Base-by-base conservation (phyloP, 2,329 filamentous ascomycete genomes). In the Hirsutella rhossiliensis region DNA sequence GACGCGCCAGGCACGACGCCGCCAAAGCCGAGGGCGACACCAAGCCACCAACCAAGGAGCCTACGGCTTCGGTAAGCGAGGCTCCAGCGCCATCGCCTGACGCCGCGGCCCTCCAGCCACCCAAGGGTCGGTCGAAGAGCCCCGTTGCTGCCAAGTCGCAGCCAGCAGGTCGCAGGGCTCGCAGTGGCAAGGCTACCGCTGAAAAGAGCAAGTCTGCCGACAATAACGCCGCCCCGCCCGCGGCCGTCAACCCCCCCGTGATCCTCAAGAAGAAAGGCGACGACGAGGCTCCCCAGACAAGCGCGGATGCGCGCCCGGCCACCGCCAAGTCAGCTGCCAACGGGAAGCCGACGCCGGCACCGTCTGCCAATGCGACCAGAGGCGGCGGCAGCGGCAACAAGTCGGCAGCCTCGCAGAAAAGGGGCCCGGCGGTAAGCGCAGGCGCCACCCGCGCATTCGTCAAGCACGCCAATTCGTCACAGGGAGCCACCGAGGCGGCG, bases 391-490 rank as follows among this genome's bases (percentile, higher is more conserved):
- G 48, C 46, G 48, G 48, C 18, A 49, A 43, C 45, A 63, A 63
- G 46, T 41, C 48, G 3, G 42, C 48, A 8, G 46, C 46, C n/a
- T 40, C 54, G 5, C 59, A 64, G 47, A 65, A 64, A 53, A 66
- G 64, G 45, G 7, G 52, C 3, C 18, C 58, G 4, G 34, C 45
- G 4, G 54, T 62, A 11, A 56, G 56, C 8, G 44, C 57, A 27
- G 72, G 74, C 11, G 73, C 73, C 8, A 77, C 75, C 15, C 82
- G 84, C 41, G 84, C 80, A 18, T 89, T 89, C 56, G 68, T 89
- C 48, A 89, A 89, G 61, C 83, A 88, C 54, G 84, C 82, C 42
- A 95, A 94, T 58, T 79, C 87, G 11, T 92, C 88, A 0, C 90
- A 96, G 58, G 90, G 90, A 13, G 85, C 96, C 40, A 96, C 87